A percentile compares a stretch with the other conserved stretches of the same genome.
These are phyloP conservation scores for Hanseniaspora uvarum DNA, from an alignment of 1,139 yeast species.

Conservation along the genomic window DNA sequence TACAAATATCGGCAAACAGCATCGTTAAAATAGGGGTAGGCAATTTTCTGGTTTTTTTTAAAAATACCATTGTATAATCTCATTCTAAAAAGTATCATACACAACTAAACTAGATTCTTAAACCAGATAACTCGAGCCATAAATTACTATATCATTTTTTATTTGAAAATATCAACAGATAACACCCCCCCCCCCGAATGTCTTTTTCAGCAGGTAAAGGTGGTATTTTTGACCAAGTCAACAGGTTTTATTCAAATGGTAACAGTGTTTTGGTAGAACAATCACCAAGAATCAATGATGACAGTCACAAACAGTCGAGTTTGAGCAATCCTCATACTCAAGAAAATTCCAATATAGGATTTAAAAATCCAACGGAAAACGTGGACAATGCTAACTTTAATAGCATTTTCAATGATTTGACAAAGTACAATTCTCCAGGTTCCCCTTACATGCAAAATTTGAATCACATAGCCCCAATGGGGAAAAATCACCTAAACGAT, in stretches of 20 bases:
- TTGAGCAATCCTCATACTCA: background rate
- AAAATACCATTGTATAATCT: too few relatives aligned
- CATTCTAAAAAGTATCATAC: too few relatives aligned
- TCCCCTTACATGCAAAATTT: background rate
- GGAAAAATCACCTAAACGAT: background rate
- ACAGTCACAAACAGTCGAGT: background rate
- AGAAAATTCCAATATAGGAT: conserved; percentile 5
- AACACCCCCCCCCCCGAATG: too few relatives aligned
- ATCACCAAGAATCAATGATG: background rate
- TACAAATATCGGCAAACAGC: too few relatives aligned
- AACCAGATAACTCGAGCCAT: too few relatives aligned
- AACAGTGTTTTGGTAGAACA: conserved; percentile 14
- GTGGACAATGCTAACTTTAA: background rate
- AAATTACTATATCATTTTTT: too few relatives aligned
- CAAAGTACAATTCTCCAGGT: background rate
- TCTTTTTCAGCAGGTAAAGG: conserved; percentile 18
- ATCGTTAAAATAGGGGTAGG: too few relatives aligned
- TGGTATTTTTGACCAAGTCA: conserved; percentile 30
- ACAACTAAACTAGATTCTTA: too few relatives aligned
- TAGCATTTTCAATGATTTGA: background rate
- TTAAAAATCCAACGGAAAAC: background rate
- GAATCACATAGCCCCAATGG: background rate
- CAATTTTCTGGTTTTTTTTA: too few relatives aligned
- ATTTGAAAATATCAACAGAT: too few relatives aligned
- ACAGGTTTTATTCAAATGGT: conserved; percentile 26